Base-by-base conservation (phyloP, 2,329 filamentous ascomycete genomes). In the Cyanodermella asteris region DNA sequence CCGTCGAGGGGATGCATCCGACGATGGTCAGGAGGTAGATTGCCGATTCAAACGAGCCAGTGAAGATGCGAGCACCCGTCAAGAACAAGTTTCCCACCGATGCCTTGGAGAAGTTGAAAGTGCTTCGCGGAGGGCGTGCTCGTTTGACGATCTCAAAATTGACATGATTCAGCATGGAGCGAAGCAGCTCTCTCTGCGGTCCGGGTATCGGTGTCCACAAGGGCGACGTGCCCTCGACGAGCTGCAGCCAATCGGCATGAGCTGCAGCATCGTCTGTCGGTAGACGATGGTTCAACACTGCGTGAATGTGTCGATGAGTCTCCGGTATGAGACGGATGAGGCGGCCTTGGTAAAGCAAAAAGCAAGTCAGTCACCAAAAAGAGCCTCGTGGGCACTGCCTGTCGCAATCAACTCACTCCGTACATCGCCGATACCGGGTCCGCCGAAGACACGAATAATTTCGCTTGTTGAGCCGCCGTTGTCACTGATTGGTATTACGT, bases 381-480 rank as follows among this genome's bases (percentile, higher is more conserved):
- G 19, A 13, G 16, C 26, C 8, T 16, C 20, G 16, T 18, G 7
- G 16, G 10, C 5, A 22, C 8, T 12, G 10, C 8, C 8, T 8
- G 18, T 19, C 18, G 10, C 8, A 19, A 23, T 8, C 11, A 16
- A 51, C 62, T 35, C 51, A 74, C 72, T 77, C 43, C 75, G 59
- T 14, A 81, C 64, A 50, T 82, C 75, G 28, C 75, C 75, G 40
- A 81, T 60, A 3, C 84, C 84, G 35, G 84, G 84, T 1, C 87
- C 87, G 9, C 84, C 87, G 50, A 94, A 87, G 18, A 94, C 81
- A 18, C 87, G 65, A 36, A 93, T 91, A 39, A 93, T 56, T 53
- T 94, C 84, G 22, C 78, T 91, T 3, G 81, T 90, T 38, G 77
- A 90, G 19, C 84, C 84, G 24, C 84, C 84, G 49, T 94, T 94